phyloP scores from a whole-genome alignment of 1,284 basidiomycete species.

The Cutaneotrichosporon dermatis region DNA sequence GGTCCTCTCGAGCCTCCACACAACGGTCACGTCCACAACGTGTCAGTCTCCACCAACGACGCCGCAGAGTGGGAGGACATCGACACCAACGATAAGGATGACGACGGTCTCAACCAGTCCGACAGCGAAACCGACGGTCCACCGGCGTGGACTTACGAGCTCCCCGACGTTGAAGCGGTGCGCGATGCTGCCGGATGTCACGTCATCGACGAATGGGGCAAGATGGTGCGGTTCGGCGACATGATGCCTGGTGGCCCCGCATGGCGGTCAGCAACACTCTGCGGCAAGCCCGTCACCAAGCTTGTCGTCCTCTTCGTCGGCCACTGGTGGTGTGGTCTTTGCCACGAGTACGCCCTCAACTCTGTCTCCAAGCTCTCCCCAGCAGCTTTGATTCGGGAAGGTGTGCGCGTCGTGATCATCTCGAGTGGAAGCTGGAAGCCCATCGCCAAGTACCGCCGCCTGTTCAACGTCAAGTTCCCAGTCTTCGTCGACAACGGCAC shows the following conservation, averaged over 20 bases:
- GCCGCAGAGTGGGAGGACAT: conserved; percentile 3
- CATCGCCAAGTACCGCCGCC: conserved; percentile 42
- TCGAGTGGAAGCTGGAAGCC: conserved; percentile 46
- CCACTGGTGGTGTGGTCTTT: conserved; percentile 48
- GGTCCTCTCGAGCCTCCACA: not conserved
- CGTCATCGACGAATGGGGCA: conserved; percentile 5
- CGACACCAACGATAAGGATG: not conserved
- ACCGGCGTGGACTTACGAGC: not conserved
- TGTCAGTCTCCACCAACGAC: not conserved
- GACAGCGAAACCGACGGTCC: not conserved
- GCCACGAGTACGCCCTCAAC: conserved; percentile 46
- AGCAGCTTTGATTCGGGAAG: conserved; percentile 32
- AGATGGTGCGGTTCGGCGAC: not conserved
- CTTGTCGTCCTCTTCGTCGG: conserved; percentile 46
- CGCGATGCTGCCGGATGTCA: not conserved
- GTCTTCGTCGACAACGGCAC: conserved; percentile 45
- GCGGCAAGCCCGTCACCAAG: not conserved
- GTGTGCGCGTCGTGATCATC: conserved; percentile 42
- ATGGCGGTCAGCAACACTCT: not conserved
- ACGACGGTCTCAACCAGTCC: not conserved
- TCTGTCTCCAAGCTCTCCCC: conserved; percentile 40
- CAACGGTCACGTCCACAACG: not conserved
- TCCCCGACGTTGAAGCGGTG: not conserved
- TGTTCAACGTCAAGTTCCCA: conserved; percentile 46
- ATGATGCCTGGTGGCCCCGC: conserved; percentile 1